These are phyloP conservation scores for Pelargonium myrrhifolium DNA, from an alignment of 441 rosid species.

Conservation along the genomic window DNA sequence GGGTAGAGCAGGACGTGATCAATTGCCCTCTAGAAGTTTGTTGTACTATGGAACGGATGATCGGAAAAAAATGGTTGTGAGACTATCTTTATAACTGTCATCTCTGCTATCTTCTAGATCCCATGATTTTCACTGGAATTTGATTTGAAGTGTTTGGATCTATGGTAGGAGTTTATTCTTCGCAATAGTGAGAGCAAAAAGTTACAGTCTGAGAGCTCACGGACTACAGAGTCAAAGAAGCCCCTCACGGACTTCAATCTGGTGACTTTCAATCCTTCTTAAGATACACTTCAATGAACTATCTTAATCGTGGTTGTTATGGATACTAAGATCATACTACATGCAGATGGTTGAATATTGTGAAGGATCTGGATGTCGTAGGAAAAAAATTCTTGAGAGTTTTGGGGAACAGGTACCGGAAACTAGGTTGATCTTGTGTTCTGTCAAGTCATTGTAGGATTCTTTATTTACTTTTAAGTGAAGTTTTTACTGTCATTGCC, in stretches of 20 bases:
- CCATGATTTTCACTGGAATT: constrained; percentile 9
- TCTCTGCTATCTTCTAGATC: constrained; percentile 15
- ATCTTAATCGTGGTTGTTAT: constrained; percentile 20
- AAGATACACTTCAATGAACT: constrained; percentile 7
- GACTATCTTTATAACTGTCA: constrained; percentile 12
- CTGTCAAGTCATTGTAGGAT: neutral
- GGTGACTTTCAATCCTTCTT: constrained; percentile 33
- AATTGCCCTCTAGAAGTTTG: constrained; percentile 68
- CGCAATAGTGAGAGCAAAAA: constrained; percentile 56
- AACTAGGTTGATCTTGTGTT: constrained; percentile 7
- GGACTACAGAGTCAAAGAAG: constrained; percentile 38
- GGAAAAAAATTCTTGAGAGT: constrained; percentile 79
- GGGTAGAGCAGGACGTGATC: constrained; percentile 99
- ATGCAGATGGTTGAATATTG: constrained; percentile 82
- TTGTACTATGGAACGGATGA: constrained; percentile 91
- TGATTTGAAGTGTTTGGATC: constrained; percentile 18
- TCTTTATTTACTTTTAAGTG: constrained; percentile 15
- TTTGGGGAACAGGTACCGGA: constrained; percentile 78
- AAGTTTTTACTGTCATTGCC: constrained; percentile 15
- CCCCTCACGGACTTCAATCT: constrained; percentile 54
- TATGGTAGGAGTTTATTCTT: constrained; percentile 69
- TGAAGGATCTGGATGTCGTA: constrained; percentile 84
- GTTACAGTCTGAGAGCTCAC: constrained; percentile 43
- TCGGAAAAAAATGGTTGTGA: constrained; percentile 68
- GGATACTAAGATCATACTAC: constrained; percentile 13